Conservation (phyloP, 192 early-diverging fungal species). For the Chytriomyces sp. region DNA sequence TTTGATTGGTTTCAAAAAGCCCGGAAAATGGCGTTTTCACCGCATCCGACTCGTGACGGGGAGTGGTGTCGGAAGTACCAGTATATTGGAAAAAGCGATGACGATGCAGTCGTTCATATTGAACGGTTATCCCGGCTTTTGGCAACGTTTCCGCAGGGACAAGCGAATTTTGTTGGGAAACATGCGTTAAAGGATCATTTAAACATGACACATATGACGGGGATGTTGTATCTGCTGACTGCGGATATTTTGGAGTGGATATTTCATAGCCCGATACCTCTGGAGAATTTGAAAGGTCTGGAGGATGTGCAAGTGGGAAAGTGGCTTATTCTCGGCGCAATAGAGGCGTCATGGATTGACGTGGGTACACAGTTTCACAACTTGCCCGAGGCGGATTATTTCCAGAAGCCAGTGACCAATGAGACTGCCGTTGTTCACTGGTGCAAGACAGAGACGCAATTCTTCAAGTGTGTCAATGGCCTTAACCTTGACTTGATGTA, state of each 20-base stretch:
- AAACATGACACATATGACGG: neutral
- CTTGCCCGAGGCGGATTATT: neutral
- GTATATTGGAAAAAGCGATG: neutral
- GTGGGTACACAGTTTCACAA: neutral
- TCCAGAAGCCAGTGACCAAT: neutral
- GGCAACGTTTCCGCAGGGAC: neutral
- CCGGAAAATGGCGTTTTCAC: neutral
- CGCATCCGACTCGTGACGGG: neutral
- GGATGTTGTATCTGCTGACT: conserved; percentile 14
- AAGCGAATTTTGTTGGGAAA: conserved; percentile 6
- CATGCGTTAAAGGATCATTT: too few relatives aligned
- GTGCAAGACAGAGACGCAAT: neutral
- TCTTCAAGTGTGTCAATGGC: neutral
- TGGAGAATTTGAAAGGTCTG: neutral
- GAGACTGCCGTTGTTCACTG: conserved; percentile 9
- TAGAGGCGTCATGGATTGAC: neutral
- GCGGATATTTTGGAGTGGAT: conserved; percentile 6
- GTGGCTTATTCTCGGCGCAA: neutral
- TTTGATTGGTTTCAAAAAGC: conserved; percentile 16
- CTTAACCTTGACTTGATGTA: neutral
- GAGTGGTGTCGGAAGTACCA: neutral
- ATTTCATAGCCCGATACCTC: neutral
- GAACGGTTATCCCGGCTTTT: neutral
- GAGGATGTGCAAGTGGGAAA: conserved; percentile 15
- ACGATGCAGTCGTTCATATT: neutral